phyloP scores from a whole-genome alignment of 305 asterid genomes.

The Solanum hybrid region DNA sequence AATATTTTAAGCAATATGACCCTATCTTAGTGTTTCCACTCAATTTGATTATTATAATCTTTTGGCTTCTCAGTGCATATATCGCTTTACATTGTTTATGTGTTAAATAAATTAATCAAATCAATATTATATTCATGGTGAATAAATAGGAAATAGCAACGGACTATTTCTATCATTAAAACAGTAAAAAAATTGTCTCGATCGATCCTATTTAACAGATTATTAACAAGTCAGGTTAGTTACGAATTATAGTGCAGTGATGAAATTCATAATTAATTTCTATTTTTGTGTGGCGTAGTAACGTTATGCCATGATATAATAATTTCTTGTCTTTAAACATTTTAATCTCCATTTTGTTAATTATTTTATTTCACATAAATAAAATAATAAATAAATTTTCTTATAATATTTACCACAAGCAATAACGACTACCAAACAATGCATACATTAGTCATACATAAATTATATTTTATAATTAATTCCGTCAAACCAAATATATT shows the following conservation, averaged over 20 bases:
- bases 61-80: background rate
- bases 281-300: background rate
- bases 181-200: background rate
- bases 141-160: background rate
- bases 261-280: background rate
- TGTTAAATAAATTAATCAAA: background rate
- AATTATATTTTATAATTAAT: no score
- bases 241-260: background rate
- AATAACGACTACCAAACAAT: background rate
- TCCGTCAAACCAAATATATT: background rate
- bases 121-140: background rate
- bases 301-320: background rate
- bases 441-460: background rate
- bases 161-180: background rate
- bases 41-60: background rate
- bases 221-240: background rate
- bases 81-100: background rate
- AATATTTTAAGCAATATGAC: background rate
- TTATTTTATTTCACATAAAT: background rate
- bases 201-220: background rate
- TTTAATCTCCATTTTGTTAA: background rate
- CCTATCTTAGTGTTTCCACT: background rate
- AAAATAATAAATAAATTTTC: background rate
- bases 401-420: background rate
- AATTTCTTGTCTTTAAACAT: background rate